Evolutionary conservation across 108 stramenopile species (phyloP).

Genomic region (Pseudonitzschia multistriata): DNA sequence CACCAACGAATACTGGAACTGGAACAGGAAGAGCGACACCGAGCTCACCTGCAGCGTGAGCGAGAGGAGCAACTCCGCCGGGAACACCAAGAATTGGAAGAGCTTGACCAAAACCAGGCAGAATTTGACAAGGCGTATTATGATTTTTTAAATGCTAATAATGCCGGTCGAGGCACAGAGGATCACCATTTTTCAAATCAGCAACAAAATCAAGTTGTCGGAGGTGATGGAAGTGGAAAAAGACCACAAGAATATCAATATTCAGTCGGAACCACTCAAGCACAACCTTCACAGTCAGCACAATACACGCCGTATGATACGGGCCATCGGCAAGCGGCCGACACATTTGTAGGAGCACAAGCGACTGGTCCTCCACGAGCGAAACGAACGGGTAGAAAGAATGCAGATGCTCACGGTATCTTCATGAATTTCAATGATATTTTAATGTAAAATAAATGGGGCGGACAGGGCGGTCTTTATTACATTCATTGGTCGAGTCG

Average conservation of each 20-base stretch:
- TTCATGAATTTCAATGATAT: slow-evolving; percentile 45
- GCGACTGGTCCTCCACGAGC: neutral
- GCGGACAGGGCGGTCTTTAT: neutral
- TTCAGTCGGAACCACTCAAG: neutral
- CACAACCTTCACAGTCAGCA: neutral
- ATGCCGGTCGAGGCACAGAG: neutral
- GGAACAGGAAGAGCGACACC: slow-evolving; percentile 7
- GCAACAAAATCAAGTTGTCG: neutral
- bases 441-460: neutral
- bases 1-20: neutral
- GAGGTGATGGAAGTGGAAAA: neutral
- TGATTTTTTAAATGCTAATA: neutral
- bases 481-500: no score
- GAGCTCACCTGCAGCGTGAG: neutral
- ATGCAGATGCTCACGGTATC: slow-evolving; percentile 38
- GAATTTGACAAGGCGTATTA: neutral
- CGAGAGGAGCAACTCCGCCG: neutral
- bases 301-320: neutral
- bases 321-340: neutral
- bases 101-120: neutral
- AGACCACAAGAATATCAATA: neutral
- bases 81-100: neutral
- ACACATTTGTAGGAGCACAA: neutral
- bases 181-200: neutral
- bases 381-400: neutral